These are phyloP conservation scores for Gossypium bickii DNA, from an alignment of 345 rosid species.

Conservation along the genomic window DNA sequence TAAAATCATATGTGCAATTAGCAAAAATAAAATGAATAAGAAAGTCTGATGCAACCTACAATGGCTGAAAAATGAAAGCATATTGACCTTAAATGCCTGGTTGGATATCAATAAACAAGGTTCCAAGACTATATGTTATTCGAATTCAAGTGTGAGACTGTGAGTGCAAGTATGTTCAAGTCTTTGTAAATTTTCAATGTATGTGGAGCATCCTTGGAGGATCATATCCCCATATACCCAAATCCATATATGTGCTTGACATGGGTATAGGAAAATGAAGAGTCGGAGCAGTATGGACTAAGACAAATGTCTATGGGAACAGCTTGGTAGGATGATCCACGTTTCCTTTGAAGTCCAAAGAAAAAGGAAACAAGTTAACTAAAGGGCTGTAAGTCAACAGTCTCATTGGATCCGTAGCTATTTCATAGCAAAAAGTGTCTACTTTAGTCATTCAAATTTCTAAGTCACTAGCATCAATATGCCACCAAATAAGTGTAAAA, in stretches of 20 bases:
- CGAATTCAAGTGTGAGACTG: background rate
- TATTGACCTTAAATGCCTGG: background rate
- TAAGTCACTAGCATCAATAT: background rate
- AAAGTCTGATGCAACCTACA: background rate
- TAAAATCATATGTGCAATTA: slow-evolving; percentile 23
- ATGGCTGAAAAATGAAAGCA: background rate
- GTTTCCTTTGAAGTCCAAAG: background rate
- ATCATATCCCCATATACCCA: background rate
- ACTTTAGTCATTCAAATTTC: background rate
- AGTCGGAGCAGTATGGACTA: background rate
- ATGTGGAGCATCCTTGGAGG: background rate
- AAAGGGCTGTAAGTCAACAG: background rate
- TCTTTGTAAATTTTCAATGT: background rate
- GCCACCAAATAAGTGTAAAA: background rate
- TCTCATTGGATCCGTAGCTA: background rate
- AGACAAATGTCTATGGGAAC: too few species aligned
- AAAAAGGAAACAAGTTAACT: background rate
- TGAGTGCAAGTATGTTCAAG: background rate
- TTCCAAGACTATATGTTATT: background rate
- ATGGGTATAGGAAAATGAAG: background rate
- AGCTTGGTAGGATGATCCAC: background rate
- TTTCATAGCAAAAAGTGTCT: background rate
- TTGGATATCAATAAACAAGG: background rate
- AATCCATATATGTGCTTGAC: background rate
- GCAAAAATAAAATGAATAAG: background rate